phyloP scores from a whole-genome alignment of 202 grass and related monocot genomes.

The Schoenoplectus tabernaemontani region DNA sequence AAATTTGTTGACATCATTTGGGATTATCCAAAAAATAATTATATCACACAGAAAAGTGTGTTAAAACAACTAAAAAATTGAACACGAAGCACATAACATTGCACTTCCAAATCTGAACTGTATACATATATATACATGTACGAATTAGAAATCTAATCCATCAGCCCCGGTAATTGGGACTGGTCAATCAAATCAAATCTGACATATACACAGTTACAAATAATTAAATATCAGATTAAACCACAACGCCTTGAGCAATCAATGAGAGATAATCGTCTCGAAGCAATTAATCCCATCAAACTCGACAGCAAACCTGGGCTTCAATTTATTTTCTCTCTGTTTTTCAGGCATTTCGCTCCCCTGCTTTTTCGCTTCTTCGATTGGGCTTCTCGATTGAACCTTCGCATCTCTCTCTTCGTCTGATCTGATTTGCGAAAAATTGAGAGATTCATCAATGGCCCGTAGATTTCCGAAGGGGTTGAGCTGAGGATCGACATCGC shows the following conservation, averaged over 20 bases:
- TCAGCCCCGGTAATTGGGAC: background rate
- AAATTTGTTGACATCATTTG: no score
- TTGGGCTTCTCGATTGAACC: background rate
- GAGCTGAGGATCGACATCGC: constrained; percentile 70
- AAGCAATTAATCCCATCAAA: constrained; percentile 74
- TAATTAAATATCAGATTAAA: background rate
- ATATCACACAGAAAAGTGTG: background rate
- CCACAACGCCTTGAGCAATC: background rate
- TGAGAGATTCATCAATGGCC: constrained; percentile 24
- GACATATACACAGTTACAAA: background rate
- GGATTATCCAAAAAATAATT: background rate
- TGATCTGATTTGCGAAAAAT: constrained; percentile 13
- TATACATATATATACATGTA: constrained; percentile 1
- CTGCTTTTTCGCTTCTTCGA: background rate
- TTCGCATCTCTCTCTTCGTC: background rate
- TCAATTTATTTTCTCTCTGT: background rate
- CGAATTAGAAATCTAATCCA: constrained; percentile 11
- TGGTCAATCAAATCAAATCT: constrained; percentile 10
- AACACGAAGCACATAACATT: constrained; percentile 13
- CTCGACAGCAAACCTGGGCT: constrained; percentile 52
- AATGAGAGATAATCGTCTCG: constrained; percentile 51
- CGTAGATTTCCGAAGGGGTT: constrained; percentile 39
- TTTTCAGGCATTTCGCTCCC: background rate
- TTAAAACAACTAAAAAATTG: background rate
- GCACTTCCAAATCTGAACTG: constrained; percentile 8